Evolutionary conservation across 768 basidiomycete genomes (phyloP), one percentile per base, ranked within the genome.

Genomic region (Termitomyces sp.): DNA sequence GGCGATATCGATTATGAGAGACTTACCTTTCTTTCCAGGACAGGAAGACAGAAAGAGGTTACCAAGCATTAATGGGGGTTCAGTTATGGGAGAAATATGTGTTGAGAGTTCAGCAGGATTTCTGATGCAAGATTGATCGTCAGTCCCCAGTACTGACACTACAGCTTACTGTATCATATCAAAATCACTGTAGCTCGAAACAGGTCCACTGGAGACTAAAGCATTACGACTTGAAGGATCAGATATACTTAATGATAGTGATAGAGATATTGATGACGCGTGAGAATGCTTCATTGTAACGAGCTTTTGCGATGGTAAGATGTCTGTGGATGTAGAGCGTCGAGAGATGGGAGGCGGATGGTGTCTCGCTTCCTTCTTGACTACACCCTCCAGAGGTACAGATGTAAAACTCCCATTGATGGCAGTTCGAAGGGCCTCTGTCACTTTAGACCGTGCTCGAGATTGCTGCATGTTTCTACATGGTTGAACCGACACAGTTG

Each of bases 31-130:
- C 72, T 98, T 98, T 4, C 95, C 95, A 2, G 95, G 95, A 74
- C 96, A 98, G 6, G 91, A 94, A 6, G 90, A 93, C 33, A 98
- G 71, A 52, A 88, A 80, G 22, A 98, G 73, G 69, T 98, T 98
- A n/a, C 95, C 95, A 9, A 96, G 72, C 13, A 65, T 66, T 30
- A 73, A 71, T 56, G 60, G 53, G 2, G 58, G 59, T 33, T 53
- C 45, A 18, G 43, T 26, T 44, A 54, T 52, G 51, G 55, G 45
- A 54, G 42, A 18, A 26, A 36, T 26, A 14, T 44, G 30, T 5
- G 51, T 20, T 54, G 65, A 26, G 49, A 42, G 54, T 45, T 49
- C 28, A 16, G 28, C 4, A 26, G n/a, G 53, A 4, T 33, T 28
- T 49, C 60, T 58, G 26, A n/a, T 33, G 40, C n/a, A 56, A 36